phyloP scores from a whole-genome alignment of 192 early-diverging fungal genomes.

The Coemansia sp. region DNA sequence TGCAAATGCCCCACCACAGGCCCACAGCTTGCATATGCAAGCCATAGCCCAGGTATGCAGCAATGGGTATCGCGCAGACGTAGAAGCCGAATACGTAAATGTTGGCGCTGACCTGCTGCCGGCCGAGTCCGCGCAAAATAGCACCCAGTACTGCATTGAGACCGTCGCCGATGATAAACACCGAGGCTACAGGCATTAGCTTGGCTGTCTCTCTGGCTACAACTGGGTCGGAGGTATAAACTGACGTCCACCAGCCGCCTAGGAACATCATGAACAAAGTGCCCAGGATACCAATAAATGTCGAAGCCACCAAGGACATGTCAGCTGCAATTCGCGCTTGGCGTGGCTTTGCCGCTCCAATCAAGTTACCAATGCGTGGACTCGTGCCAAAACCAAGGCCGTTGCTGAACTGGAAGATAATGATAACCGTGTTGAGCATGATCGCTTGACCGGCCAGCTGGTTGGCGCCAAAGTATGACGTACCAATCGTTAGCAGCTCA shows the following conservation, averaged over 20 bases:
- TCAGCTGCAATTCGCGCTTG: slow-evolving; percentile 18
- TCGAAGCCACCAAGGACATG: slow-evolving; percentile 13
- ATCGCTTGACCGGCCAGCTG: slow-evolving; percentile 61
- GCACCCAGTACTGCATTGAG: slow-evolving; percentile 61
- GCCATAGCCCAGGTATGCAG: slow-evolving; percentile 54
- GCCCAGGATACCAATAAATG: slow-evolving; percentile 1
- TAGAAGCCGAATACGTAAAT: slow-evolving; percentile 59
- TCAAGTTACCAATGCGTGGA: slow-evolving; percentile 57
- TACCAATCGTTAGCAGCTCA: slow-evolving; percentile 48
- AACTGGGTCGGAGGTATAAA: slow-evolving; percentile 74
- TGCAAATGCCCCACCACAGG: slow-evolving; percentile 50
- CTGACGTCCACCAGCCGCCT: slow-evolving; percentile 44
- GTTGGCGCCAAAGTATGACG: slow-evolving; percentile 59
- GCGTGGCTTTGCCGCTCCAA: slow-evolving; percentile 44
- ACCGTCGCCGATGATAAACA: slow-evolving; percentile 62
- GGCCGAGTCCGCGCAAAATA: slow-evolving; percentile 56
- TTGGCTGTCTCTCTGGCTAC: slow-evolving; percentile 61
- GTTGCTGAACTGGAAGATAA: slow-evolving; percentile 56
- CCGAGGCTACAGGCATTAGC: slow-evolving; percentile 70
- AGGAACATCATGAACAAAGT: slow-evolving; percentile 6
- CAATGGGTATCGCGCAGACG: slow-evolving; percentile 56
- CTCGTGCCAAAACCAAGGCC: slow-evolving; percentile 57
- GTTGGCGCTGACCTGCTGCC: slow-evolving; percentile 55
- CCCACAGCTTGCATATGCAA: slow-evolving; percentile 38
- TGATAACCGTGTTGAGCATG: slow-evolving; percentile 53